These are phyloP conservation scores for Cavenderia fasciculata DNA, from an alignment of 78 protist species.

Conservation along the genomic window DNA sequence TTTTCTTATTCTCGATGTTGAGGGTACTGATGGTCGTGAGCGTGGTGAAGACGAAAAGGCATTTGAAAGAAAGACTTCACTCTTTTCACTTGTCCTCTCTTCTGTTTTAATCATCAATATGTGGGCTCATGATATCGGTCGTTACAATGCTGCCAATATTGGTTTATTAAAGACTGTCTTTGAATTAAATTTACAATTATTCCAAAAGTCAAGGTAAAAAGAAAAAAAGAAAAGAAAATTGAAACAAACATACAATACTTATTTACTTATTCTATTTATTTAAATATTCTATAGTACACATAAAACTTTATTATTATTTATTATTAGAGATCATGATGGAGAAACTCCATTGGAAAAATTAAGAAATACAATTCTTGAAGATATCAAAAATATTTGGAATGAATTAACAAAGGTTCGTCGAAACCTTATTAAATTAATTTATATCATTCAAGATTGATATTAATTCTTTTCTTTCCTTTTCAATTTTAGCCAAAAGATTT, in stretches of 20 bases:
- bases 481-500: constrained; percentile 84
- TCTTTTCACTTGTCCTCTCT: constrained; percentile 93
- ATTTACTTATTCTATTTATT: background rate
- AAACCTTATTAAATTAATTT: background rate
- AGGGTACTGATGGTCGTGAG: constrained; percentile 95
- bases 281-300: constrained; percentile 15
- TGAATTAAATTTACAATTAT: constrained; percentile 91
- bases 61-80: constrained; percentile 92
- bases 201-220: constrained; percentile 65
- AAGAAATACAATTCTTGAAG: constrained; percentile 29
- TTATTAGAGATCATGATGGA: constrained; percentile 89
- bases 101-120: constrained; percentile 93
- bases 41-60: constrained; percentile 92
- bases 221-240: background rate
- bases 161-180: constrained; percentile 89
- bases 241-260: background rate
- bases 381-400: constrained; percentile 88
- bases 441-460: background rate
- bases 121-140: constrained; percentile 94
- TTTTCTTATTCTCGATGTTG: constrained; percentile 92
- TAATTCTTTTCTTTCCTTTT: background rate
- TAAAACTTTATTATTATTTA: constrained; percentile 86
- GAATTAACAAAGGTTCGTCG: constrained; percentile 47
- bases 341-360: constrained; percentile 72
- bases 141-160: constrained; percentile 91